phyloP scores from a whole-genome alignment of 495 filamentous ascomycete species.

The Penicillium paradoxum region DNA sequence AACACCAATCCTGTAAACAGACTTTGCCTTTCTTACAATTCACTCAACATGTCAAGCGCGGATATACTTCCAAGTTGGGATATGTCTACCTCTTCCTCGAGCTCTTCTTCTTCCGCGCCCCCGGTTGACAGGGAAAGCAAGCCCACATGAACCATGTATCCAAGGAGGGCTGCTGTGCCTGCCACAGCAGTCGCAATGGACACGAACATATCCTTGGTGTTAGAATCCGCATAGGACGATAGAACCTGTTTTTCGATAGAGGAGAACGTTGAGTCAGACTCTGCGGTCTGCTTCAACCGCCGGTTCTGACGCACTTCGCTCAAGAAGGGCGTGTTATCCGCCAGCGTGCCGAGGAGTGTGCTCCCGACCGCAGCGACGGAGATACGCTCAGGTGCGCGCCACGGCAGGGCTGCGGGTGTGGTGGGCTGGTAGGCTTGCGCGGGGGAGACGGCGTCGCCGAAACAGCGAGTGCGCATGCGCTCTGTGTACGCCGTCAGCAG shows the following conservation, averaged over 20 bases:
- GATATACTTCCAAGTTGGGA: constrained; percentile 8
- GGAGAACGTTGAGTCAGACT: constrained; percentile 25
- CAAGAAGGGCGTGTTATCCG: constrained; percentile 39
- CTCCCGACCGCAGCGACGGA: constrained; percentile 30
- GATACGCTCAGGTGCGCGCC: constrained; percentile 33
- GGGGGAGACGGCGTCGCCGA: constrained; percentile 24
- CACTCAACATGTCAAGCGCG: constrained; percentile 20
- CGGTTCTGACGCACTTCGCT: constrained; percentile 34
- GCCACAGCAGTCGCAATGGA: constrained; percentile 36
- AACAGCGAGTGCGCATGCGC: constrained; percentile 37
- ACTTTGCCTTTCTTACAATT: too few species aligned
- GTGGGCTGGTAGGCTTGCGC: constrained; percentile 23
- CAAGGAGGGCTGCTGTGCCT: constrained; percentile 33
- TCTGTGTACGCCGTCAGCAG: constrained; percentile 51
- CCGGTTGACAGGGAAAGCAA: constrained; percentile 14
- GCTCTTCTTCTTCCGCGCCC: constrained; percentile 17
- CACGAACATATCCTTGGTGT: constrained; percentile 34
- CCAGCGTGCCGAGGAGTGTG: constrained; percentile 36
- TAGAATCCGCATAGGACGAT: constrained; percentile 23
- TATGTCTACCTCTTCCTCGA: constrained; percentile 2
- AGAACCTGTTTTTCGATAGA: constrained; percentile 21
- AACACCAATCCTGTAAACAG: background rate
- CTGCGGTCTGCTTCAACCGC: constrained; percentile 28
- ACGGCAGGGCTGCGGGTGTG: constrained; percentile 27
- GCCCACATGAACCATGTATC: constrained; percentile 38